Conservation (phyloP, 2,329 filamentous ascomycete genomes). For the Ophiocordyceps camponoti-saundersi region DNA sequence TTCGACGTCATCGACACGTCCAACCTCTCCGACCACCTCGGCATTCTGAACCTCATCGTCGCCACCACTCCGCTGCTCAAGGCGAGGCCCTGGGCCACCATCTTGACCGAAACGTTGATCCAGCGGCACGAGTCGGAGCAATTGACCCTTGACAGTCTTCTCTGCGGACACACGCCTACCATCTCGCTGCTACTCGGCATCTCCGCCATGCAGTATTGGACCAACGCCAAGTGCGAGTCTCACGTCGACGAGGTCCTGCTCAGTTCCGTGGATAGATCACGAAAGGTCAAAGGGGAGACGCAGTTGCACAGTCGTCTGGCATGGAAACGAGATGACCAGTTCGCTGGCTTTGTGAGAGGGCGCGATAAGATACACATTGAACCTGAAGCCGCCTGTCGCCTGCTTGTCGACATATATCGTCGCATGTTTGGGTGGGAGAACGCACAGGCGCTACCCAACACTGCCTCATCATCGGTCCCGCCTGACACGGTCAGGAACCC, state of each 20-base stretch:
- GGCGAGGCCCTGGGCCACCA: slow-evolving; percentile 20
- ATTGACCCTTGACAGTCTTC: slow-evolving; percentile 19
- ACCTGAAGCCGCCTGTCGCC: slow-evolving; percentile 16
- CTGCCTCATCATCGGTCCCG: not conserved
- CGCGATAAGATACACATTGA: slow-evolving; percentile 15
- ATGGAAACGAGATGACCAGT: slow-evolving; percentile 18
- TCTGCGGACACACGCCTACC: slow-evolving; percentile 28
- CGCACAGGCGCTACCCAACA: not conserved
- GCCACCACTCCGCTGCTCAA: slow-evolving; percentile 29
- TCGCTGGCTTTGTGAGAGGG: slow-evolving; percentile 8
- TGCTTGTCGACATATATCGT: slow-evolving; percentile 24
- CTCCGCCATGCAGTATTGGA: slow-evolving; percentile 29
- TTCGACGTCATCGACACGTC: slow-evolving; percentile 43
- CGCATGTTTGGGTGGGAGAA: slow-evolving; percentile 27
- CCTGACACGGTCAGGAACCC: not conserved
- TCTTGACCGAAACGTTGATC: slow-evolving; percentile 30
- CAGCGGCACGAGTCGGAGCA: slow-evolving; percentile 10
- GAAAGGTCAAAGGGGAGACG: slow-evolving; percentile 2
- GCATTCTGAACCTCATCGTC: slow-evolving; percentile 20
- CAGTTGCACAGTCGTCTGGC: slow-evolving; percentile 13
- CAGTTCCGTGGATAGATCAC: slow-evolving; percentile 9
- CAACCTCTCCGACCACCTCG: slow-evolving; percentile 22
- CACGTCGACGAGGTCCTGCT: slow-evolving; percentile 22
- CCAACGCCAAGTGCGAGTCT: slow-evolving; percentile 25
- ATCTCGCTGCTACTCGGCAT: slow-evolving; percentile 34